Conservation (phyloP, 192 early-diverging fungal genomes). For the Coemansia sp. region DNA sequence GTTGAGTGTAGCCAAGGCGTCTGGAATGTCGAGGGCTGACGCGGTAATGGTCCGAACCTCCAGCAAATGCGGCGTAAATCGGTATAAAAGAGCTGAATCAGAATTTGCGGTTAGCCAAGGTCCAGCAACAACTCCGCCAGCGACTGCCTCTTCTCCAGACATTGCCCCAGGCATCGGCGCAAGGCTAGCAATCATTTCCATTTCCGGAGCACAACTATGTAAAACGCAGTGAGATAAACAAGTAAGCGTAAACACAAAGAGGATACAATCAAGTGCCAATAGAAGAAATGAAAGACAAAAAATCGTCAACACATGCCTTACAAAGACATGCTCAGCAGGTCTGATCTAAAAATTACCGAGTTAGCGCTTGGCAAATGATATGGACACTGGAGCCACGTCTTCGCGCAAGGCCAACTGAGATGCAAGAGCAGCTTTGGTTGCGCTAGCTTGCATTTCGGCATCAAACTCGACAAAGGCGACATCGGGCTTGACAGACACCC, state of each 20-base stretch:
- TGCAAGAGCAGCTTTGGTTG: slow-evolving; percentile 72
- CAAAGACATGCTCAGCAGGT: not conserved
- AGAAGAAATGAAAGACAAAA: slow-evolving; percentile 3
- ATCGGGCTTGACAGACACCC: slow-evolving; percentile 85
- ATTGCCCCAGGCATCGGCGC: slow-evolving; percentile 24
- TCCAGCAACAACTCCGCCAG: slow-evolving; percentile 14
- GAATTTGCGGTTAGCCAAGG: not conserved
- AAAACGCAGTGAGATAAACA: not conserved
- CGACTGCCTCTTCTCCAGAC: slow-evolving; percentile 1
- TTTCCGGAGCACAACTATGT: slow-evolving; percentile 1
- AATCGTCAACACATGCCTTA: not conserved
- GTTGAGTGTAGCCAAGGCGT: slow-evolving; percentile 40
- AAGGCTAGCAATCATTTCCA: slow-evolving; percentile 33
- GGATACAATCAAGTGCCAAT: not conserved
- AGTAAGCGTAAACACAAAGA: not conserved
- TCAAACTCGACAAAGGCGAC: slow-evolving; percentile 98
- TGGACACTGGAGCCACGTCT: slow-evolving; percentile 19
- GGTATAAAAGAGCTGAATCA: slow-evolving; percentile 24
- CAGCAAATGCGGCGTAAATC: slow-evolving; percentile 29
- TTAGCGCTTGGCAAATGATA: slow-evolving; percentile 37
- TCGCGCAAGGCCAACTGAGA: slow-evolving; percentile 14
- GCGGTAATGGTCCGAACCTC: slow-evolving; percentile 29
- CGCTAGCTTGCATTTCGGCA: slow-evolving; percentile 75
- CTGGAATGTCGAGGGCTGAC: slow-evolving; percentile 9
- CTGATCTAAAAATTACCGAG: not conserved